Conservation (phyloP, 2,329 filamentous ascomycete species). For the Aspergillus ruber region DNA sequence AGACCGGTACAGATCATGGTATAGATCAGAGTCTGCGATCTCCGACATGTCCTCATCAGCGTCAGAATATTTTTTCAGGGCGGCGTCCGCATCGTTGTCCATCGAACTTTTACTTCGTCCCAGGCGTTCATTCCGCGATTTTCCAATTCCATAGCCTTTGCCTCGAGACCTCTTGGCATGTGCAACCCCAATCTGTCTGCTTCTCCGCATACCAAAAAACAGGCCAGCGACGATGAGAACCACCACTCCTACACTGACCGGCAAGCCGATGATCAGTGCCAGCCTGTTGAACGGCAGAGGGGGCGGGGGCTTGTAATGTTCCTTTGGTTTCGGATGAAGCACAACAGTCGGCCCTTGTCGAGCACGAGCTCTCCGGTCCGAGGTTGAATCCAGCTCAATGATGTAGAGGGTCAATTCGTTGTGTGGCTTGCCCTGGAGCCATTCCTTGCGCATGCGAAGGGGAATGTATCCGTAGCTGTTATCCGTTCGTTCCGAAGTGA, state of each 20-base stretch:
- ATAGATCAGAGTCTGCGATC: slow-evolving; percentile 15
- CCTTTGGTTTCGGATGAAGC: slow-evolving; percentile 26
- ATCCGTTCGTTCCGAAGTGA: slow-evolving; percentile 27
- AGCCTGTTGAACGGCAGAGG: slow-evolving; percentile 22
- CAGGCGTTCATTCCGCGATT: slow-evolving; percentile 30
- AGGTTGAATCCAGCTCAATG: slow-evolving; percentile 23
- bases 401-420: slow-evolving; percentile 36
- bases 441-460: slow-evolving; percentile 33
- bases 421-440: slow-evolving; percentile 30
- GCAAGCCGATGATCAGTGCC: slow-evolving; percentile 38
- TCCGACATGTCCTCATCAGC: slow-evolving; percentile 8
- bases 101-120: slow-evolving; percentile 20
- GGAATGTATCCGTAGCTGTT: slow-evolving; percentile 36
- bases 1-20: slow-evolving; percentile 21
- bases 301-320: slow-evolving; percentile 30
- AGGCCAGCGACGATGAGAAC: slow-evolving; percentile 31
- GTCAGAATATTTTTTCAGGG: slow-evolving; percentile 15
- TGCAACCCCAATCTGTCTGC: slow-evolving; percentile 30
- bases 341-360: slow-evolving; percentile 32
- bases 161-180: slow-evolving; percentile 29
- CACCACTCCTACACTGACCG: slow-evolving; percentile 32
- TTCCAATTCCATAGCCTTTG: slow-evolving; percentile 33
- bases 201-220: slow-evolving; percentile 37
- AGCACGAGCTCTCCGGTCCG: slow-evolving; percentile 18
- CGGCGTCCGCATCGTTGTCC: slow-evolving; percentile 23